Evolutionary conservation across 2,329 filamentous ascomycete genomes (phyloP).

Genomic region (Aspergillus sp.): DNA sequence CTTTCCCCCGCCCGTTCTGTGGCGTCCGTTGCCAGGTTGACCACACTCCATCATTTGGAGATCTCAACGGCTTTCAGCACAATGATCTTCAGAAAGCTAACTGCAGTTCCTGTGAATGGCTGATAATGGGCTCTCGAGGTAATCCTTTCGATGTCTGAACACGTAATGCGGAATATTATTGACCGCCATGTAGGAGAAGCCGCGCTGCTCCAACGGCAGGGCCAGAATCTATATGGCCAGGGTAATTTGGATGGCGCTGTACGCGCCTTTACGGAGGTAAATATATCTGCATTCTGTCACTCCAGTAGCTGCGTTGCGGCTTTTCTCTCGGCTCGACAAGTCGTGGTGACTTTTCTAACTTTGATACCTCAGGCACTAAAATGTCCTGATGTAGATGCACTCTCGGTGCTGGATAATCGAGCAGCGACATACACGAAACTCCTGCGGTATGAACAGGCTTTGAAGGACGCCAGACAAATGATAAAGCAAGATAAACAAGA

Average conservation of each 20-base stretch:
- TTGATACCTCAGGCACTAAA: conserved; percentile 35
- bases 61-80: not conserved
- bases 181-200: conserved; percentile 19
- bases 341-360: not conserved
- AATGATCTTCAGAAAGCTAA: not conserved
- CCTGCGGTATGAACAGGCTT: conserved; percentile 49
- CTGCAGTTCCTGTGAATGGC: not conserved
- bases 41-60: not conserved
- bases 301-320: conserved; percentile 8
- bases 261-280: conserved; percentile 42
- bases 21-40: conserved; percentile 18
- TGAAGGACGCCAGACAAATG: conserved; percentile 59
- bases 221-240: conserved; percentile 44
- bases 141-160: not conserved
- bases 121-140: conserved; percentile 18
- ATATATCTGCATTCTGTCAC: conserved; percentile 6
- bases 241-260: conserved; percentile 47
- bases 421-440: conserved; percentile 57
- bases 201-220: conserved; percentile 36
- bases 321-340: not conserved
- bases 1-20: conserved; percentile 16
- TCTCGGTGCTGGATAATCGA: conserved; percentile 54
- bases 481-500: conserved; percentile 53
- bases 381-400: conserved; percentile 29
- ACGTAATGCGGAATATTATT: not conserved